These are phyloP conservation scores for Moelleriella libera DNA, from an alignment of 2,329 filamentous ascomycete genomes.

Conservation along the genomic window DNA sequence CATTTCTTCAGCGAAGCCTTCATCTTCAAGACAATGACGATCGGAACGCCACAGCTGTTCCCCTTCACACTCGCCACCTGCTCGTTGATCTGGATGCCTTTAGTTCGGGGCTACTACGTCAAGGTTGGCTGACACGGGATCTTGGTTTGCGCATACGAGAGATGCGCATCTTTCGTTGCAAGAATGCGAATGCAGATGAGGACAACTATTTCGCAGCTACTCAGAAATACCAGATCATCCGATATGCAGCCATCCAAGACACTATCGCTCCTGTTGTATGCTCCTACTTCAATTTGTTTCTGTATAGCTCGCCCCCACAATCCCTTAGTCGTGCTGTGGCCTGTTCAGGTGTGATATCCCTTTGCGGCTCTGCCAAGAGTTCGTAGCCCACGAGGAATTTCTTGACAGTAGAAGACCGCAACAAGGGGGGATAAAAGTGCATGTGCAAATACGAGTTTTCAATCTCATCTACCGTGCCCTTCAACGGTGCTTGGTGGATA, in stretches of 20 bases:
- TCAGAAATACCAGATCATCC: no score
- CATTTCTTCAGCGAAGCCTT: conserved; percentile 76
- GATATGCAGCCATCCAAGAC: not conserved
- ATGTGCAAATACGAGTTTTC: conserved; percentile 87
- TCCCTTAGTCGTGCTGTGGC: conserved; percentile 64
- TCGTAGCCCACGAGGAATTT: conserved; percentile 98
- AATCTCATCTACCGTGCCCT: conserved; percentile 68
- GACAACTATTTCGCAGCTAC: not conserved
- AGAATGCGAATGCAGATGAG: not conserved
- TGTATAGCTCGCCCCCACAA: conserved; percentile 73
- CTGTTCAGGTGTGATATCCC: conserved; percentile 95
- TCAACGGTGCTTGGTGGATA: conserved; percentile 85
- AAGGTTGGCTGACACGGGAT: conserved; percentile 15
- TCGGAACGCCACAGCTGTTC: conserved; percentile 40
- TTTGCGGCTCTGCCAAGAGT: conserved; percentile 91
- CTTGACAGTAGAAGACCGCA: conserved; percentile 82
- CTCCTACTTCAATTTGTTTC: conserved; percentile 33
- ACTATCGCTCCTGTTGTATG: not conserved
- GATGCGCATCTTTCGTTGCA: not conserved
- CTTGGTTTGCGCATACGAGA: not conserved
- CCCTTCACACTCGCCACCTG: conserved; percentile 37
- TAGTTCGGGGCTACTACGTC: conserved; percentile 60
- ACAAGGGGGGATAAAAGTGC: conserved; percentile 91
- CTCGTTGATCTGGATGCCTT: conserved; percentile 45
- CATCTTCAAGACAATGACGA: conserved; percentile 60